phyloP scores from a whole-genome alignment of 2,329 filamentous ascomycete species.

The Cercospora sesami region DNA sequence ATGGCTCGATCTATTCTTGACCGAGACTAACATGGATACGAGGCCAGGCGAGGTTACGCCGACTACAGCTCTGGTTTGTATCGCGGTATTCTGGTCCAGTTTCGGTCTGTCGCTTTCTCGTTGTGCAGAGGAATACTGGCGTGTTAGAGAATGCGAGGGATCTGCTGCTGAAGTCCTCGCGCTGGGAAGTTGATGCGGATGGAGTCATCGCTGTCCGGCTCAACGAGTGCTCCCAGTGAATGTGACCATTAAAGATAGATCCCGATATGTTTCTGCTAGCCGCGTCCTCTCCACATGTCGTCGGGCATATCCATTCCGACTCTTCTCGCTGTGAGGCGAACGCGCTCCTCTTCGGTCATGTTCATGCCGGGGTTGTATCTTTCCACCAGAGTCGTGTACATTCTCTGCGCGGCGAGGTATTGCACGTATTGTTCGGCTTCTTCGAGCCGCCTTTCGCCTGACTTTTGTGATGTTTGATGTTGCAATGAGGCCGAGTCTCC shows the following conservation, averaged over 20 bases:
- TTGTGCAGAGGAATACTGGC: neutral
- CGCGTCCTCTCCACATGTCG: constrained; percentile 42
- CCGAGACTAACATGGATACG: neutral
- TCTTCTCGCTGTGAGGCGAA: constrained; percentile 77
- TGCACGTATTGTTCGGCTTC: constrained; percentile 75
- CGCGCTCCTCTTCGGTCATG: constrained; percentile 80
- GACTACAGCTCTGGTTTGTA: neutral
- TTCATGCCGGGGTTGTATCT: constrained; percentile 91
- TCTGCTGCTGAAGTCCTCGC: no score
- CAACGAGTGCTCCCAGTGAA: neutral
- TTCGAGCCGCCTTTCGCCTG: constrained; percentile 38
- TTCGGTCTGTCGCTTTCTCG: neutral
- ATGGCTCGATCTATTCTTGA: neutral
- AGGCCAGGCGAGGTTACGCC: neutral
- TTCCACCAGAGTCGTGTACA: constrained; percentile 78
- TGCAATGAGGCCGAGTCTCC: constrained; percentile 39
- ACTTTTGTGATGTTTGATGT: constrained; percentile 29
- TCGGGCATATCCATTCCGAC: constrained; percentile 87
- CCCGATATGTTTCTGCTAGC: neutral
- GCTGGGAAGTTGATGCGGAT: neutral
- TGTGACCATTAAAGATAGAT: neutral
- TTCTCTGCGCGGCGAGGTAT: constrained; percentile 82
- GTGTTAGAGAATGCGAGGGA: neutral
- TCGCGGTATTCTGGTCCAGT: neutral
- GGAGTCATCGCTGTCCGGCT: neutral